Percentiles rank a stretch among this genome's conserved stretches.
These are phyloP conservation scores for Triticum dicoccoides DNA, from an alignment of 176 grass and related monocot genomes.

Conservation along the genomic window DNA sequence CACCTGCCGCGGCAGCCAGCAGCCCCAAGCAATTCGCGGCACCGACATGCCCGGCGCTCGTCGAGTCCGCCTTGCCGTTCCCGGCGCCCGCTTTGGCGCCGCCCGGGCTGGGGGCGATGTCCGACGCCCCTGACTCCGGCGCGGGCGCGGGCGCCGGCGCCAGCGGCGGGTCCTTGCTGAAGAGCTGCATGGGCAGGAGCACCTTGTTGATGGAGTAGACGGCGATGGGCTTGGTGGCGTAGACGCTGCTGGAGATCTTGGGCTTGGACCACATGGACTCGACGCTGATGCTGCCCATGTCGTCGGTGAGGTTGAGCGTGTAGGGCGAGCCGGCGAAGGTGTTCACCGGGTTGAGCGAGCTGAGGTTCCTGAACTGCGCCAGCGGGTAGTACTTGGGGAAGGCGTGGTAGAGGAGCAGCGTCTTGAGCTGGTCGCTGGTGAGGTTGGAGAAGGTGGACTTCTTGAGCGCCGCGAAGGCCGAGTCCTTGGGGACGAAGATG, in stretches of 20 bases:
- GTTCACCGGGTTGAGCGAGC: conserved; percentile 66
- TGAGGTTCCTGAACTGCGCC: conserved; percentile 77
- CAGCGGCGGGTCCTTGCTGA: conserved; percentile 74
- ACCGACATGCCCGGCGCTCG: neutral
- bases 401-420: conserved; percentile 83
- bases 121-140: conserved; percentile 55
- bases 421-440: conserved; percentile 73
- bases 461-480: conserved; percentile 68
- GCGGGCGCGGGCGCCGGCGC: conserved; percentile 61
- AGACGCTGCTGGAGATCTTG: conserved; percentile 79
- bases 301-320: conserved; percentile 73
- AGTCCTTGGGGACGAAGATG: conserved; percentile 81
- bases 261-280: conserved; percentile 77
- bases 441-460: conserved; percentile 80
- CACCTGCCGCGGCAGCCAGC: conserved; percentile 23
- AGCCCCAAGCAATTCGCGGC: neutral
- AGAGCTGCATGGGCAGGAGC: conserved; percentile 76
- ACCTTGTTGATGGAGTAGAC: conserved; percentile 77
- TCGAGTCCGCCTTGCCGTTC: conserved; percentile 24
- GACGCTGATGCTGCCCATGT: conserved; percentile 63
- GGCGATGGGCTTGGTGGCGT: conserved; percentile 66
- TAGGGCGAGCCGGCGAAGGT: conserved; percentile 78
- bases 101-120: conserved; percentile 38
- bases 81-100: conserved; percentile 18
- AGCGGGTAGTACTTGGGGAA: conserved; percentile 79